Percentiles rank a stretch among this genome's conserved stretches.
phyloP scores from a whole-genome alignment of 208 protist genomes.

The Leishmania turanica region DNA sequence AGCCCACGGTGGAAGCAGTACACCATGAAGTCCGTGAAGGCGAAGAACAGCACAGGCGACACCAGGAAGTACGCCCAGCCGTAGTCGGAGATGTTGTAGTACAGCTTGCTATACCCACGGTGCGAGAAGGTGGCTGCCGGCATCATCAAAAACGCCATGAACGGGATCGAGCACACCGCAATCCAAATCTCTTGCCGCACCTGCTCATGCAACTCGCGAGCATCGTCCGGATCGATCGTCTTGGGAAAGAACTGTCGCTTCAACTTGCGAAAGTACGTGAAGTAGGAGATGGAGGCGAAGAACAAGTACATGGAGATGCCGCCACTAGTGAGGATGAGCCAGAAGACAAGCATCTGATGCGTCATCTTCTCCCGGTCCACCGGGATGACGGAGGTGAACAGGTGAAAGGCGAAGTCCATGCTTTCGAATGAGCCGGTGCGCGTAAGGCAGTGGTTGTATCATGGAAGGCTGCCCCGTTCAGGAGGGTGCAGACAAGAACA shows the following conservation, averaged over 20 bases:
- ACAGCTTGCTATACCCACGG: conserved; percentile 80
- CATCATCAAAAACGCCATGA: conserved; percentile 79
- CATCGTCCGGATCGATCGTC: conserved; percentile 60
- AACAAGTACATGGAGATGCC: conserved; percentile 63
- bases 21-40: conserved; percentile 94
- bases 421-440: neutral
- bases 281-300: conserved; percentile 61
- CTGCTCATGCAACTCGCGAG: conserved; percentile 49
- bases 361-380: conserved; percentile 56
- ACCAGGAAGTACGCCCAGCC: conserved; percentile 73
- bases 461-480: neutral
- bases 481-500: neutral
- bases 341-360: conserved; percentile 71
- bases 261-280: conserved; percentile 53
- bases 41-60: conserved; percentile 76
- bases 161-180: conserved; percentile 72
- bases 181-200: conserved; percentile 79
- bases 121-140: conserved; percentile 71
- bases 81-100: conserved; percentile 82
- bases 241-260: conserved; percentile 71
- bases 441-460: neutral
- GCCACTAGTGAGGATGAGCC: conserved; percentile 72
- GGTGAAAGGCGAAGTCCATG: conserved; percentile 72
- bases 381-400: conserved; percentile 59
- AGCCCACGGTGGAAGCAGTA: conserved; percentile 95